phyloP scores from a whole-genome alignment of 169 alveolate species.

The Plasmodium blacklocki region DNA sequence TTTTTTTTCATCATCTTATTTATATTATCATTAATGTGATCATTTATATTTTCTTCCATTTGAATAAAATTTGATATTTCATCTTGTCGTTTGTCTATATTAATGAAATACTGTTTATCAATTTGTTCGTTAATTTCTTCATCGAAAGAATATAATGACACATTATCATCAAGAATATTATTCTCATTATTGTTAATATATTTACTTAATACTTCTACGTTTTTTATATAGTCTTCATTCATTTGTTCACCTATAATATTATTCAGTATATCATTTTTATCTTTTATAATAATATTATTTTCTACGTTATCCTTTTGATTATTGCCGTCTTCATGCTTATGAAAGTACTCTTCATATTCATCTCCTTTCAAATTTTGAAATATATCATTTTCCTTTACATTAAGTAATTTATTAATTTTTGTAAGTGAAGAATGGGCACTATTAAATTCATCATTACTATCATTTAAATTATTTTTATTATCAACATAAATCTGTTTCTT shows the following conservation, averaged over 20 bases:
- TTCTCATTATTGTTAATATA: neutral
- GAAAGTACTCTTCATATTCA: neutral
- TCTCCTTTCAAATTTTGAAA: neutral
- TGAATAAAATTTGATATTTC: conserved; percentile 19
- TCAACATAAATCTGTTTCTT: neutral
- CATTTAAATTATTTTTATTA: neutral
- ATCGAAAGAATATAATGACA: too few relatives aligned
- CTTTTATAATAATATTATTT: neutral
- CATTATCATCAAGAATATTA: neutral
- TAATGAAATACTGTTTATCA: too few relatives aligned
- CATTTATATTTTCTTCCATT: conserved; percentile 51
- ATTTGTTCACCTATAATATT: neutral
- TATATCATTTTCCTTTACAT: neutral
- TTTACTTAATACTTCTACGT: neutral
- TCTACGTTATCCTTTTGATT: neutral
- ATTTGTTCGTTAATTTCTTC: too few relatives aligned
- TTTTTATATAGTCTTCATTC: neutral
- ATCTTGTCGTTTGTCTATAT: conserved; percentile 1
- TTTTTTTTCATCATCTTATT: neutral
- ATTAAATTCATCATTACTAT: neutral
- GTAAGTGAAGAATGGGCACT: neutral
- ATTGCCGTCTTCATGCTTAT: neutral
- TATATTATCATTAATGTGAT: conserved; percentile 28
- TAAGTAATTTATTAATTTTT: too few relatives aligned
- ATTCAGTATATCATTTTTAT: neutral